These are phyloP conservation scores for Allium fistulosum DNA, from an alignment of 106 monocot genomes.

Conservation along the genomic window DNA sequence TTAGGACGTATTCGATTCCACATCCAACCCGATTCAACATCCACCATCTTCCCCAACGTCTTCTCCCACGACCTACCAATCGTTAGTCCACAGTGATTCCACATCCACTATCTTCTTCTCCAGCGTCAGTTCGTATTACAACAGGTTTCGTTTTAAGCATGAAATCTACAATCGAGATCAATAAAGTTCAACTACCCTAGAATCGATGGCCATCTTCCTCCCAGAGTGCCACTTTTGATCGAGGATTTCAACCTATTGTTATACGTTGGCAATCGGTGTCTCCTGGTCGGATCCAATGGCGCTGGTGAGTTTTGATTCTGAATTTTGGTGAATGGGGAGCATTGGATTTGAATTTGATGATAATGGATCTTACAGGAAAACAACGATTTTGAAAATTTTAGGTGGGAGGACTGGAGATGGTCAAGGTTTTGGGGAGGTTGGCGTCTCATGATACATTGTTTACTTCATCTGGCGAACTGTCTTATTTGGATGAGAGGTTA, in stretches of 20 bases:
- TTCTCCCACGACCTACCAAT: too few species aligned
- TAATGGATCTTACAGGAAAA: conserved; percentile 34
- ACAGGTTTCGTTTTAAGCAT: too few species aligned
- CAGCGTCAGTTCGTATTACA: too few species aligned
- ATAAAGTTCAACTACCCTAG: conserved; percentile 85
- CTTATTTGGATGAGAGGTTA: conserved; percentile 75
- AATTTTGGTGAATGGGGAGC: neutral
- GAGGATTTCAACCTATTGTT: conserved; percentile 61
- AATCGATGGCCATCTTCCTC: conserved; percentile 86
- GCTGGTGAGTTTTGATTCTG: conserved; percentile 46
- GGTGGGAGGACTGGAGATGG: conserved; percentile 86
- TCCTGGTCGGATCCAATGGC: conserved; percentile 94
- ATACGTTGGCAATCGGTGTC: conserved; percentile 61
- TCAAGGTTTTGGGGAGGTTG: conserved; percentile 65
- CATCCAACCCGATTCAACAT: too few species aligned
- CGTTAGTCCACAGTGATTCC: too few species aligned
- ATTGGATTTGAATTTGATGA: neutral
- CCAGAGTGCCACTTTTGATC: conserved; percentile 74
- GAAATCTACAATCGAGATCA: conserved; percentile 38
- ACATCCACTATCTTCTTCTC: too few species aligned
- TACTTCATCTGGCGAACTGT: conserved; percentile 81
- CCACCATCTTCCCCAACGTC: too few species aligned
- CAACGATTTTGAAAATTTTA: conserved; percentile 81
- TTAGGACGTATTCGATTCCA: too few species aligned
- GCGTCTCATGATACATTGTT: conserved; percentile 86